These are phyloP conservation scores for Phytophthora pini DNA, from an alignment of 352 stramenopile species.

Conservation along the genomic window DNA sequence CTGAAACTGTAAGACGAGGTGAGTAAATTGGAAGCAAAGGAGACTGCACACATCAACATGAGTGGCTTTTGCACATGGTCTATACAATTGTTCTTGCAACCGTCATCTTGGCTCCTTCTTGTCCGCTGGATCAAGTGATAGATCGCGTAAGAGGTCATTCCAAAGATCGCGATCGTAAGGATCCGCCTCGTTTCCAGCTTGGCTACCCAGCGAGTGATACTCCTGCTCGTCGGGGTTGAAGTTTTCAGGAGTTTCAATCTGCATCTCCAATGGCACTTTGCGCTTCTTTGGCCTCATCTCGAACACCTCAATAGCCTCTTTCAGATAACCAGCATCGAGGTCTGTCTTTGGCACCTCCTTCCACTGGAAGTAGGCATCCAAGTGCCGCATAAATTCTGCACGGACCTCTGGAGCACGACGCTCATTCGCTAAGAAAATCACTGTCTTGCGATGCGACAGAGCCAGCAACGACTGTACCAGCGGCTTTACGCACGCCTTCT, in stretches of 20 bases:
- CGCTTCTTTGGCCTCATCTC: constrained; percentile 80
- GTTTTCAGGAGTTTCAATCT: constrained; percentile 46
- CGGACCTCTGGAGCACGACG: constrained; percentile 64
- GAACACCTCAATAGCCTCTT: constrained; percentile 82
- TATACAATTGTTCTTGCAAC: constrained; percentile 1
- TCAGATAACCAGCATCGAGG: constrained; percentile 70
- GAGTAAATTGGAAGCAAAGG: not conserved
- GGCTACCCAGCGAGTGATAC: constrained; percentile 54
- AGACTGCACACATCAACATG: constrained; percentile 15
- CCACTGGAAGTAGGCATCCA: constrained; percentile 80
- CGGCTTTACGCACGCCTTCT: constrained; percentile 77
- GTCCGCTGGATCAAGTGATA: constrained; percentile 33
- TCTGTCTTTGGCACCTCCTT: constrained; percentile 67
- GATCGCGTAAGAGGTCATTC: constrained; percentile 62
- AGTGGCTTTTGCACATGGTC: constrained; percentile 9
- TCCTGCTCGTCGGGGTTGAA: constrained; percentile 37
- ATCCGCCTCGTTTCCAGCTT: constrained; percentile 36
- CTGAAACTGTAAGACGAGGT: constrained; percentile 2
- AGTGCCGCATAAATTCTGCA: constrained; percentile 69
- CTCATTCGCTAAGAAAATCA: constrained; percentile 83
- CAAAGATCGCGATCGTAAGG: constrained; percentile 75
- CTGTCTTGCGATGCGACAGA: constrained; percentile 77
- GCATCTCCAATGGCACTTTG: constrained; percentile 75
- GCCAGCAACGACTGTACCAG: constrained; percentile 83
- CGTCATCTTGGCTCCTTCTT: constrained; percentile 23